These are phyloP conservation scores for Jaltomata sinuosa DNA, from an alignment of 257 asterid species.

Conservation along the genomic window DNA sequence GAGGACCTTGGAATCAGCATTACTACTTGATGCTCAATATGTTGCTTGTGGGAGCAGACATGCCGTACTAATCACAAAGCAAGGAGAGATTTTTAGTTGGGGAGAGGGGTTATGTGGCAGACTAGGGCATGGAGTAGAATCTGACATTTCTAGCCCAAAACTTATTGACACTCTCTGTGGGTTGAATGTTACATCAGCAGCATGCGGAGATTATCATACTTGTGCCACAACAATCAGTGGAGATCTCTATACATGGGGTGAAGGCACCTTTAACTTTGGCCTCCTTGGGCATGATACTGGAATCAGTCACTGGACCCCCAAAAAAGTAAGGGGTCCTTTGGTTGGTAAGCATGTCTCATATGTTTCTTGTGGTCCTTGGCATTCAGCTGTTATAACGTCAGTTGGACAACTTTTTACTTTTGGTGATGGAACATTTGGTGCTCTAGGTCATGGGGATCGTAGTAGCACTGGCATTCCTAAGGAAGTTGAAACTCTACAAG, in stretches of 20 bases:
- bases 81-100: conserved; percentile 63
- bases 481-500: conserved; percentile 53
- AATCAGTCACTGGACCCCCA: conserved; percentile 55
- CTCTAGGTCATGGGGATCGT: conserved; percentile 64
- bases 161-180: conserved; percentile 37
- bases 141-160: conserved; percentile 35
- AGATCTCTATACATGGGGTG: conserved; percentile 77
- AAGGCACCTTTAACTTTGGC: conserved; percentile 44
- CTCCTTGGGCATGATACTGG: conserved; percentile 71
- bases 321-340: conserved; percentile 40
- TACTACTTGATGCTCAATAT: conserved; percentile 35
- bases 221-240: conserved; percentile 60
- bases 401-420: conserved; percentile 54
- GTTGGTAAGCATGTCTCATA: conserved; percentile 37
- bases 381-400: conserved; percentile 60
- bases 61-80: conserved; percentile 49
- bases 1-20: conserved; percentile 48
- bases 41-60: conserved; percentile 57
- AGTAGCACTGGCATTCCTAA: conserved; percentile 39
- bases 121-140: conserved; percentile 67
- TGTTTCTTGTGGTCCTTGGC: conserved; percentile 79
- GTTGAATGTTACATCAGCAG: conserved; percentile 31
- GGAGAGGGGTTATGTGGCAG: conserved; percentile 60
- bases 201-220: conserved; percentile 70
- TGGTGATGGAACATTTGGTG: conserved; percentile 83